Conservation (phyloP, 805 yeast genomes). For the Torulaspora maleeae region DNA sequence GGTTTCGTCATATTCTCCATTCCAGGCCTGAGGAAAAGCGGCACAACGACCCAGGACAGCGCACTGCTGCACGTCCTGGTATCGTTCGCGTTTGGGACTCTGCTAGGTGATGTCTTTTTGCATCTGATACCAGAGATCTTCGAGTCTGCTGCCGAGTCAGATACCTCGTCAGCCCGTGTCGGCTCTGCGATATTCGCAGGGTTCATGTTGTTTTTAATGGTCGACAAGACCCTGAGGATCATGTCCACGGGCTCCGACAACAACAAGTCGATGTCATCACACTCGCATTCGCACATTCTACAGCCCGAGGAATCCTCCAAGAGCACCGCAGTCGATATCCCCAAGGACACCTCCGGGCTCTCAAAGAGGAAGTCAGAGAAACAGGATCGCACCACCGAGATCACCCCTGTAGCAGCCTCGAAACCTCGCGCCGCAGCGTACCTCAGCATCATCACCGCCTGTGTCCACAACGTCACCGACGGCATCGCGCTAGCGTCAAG, state of each 20-base stretch:
- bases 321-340: neutral
- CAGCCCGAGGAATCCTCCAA: conserved; percentile 19
- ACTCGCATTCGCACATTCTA: conserved; percentile 46
- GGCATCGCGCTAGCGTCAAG: conserved; percentile 72
- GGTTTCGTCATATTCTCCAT: conserved; percentile 50
- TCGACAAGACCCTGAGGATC: conserved; percentile 58
- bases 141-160: conserved; percentile 44
- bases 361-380: conserved; percentile 23
- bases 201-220: conserved; percentile 52
- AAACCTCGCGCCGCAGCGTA: conserved; percentile 40
- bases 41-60: conserved; percentile 6
- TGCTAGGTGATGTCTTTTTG: conserved; percentile 68
- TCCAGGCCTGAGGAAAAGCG: conserved; percentile 40
- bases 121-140: conserved; percentile 70
- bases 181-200: conserved; percentile 60
- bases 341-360: neutral
- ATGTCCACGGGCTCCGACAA: conserved; percentile 18
- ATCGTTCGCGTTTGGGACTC: conserved; percentile 71
- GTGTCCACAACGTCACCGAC: conserved; percentile 71
- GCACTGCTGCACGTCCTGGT: conserved; percentile 47
- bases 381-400: conserved; percentile 14
- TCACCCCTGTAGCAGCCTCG: conserved; percentile 36
- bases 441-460: conserved; percentile 63
- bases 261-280: conserved; percentile 21
- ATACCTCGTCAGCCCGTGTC: conserved; percentile 30